phyloP scores from a whole-genome alignment of 2,329 filamentous ascomycete species.

The Uncinocarpus reesii region DNA sequence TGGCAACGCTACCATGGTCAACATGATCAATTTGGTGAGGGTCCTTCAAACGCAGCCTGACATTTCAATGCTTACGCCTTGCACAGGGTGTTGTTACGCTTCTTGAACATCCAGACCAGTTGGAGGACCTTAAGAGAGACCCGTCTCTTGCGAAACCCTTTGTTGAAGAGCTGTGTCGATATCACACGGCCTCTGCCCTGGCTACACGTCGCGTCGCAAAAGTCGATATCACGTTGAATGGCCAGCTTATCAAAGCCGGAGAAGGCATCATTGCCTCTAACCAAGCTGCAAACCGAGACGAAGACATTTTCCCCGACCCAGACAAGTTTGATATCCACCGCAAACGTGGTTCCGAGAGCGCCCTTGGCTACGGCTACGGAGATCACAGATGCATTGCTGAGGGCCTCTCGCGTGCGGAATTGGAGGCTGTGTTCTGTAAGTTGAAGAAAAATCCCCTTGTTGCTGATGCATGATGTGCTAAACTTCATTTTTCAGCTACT shows the following conservation, averaged over 20 bases:
- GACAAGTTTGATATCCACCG: constrained; percentile 40
- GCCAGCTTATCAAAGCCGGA: constrained; percentile 35
- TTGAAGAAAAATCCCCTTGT: not conserved
- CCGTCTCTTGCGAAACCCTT: constrained; percentile 33
- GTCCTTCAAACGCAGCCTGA: not conserved
- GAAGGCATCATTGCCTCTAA: constrained; percentile 43
- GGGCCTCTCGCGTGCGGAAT: constrained; percentile 35
- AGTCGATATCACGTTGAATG: constrained; percentile 38
- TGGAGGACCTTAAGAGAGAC: constrained; percentile 34
- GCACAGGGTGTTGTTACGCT: constrained; percentile 38
- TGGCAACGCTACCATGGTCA: constrained; percentile 45
- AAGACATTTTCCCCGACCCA: constrained; percentile 35
- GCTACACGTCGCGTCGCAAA: constrained; percentile 42
- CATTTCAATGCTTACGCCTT: constrained; percentile 10
- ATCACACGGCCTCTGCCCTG: constrained; percentile 40
- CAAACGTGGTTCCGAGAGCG: constrained; percentile 26
- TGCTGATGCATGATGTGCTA: not conserved
- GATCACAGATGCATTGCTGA: constrained; percentile 41
- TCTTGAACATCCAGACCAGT: constrained; percentile 36
- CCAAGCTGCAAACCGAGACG: constrained; percentile 41
- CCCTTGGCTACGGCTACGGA: constrained; percentile 40
- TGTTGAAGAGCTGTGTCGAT: constrained; percentile 43
- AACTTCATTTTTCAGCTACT: constrained; percentile 22
- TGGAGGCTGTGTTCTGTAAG: constrained; percentile 39
- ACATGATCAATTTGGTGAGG: constrained; percentile 40